Base-by-base conservation (phyloP, 2,329 filamentous ascomycete genomes). In the Lithohypha guttulata region DNA sequence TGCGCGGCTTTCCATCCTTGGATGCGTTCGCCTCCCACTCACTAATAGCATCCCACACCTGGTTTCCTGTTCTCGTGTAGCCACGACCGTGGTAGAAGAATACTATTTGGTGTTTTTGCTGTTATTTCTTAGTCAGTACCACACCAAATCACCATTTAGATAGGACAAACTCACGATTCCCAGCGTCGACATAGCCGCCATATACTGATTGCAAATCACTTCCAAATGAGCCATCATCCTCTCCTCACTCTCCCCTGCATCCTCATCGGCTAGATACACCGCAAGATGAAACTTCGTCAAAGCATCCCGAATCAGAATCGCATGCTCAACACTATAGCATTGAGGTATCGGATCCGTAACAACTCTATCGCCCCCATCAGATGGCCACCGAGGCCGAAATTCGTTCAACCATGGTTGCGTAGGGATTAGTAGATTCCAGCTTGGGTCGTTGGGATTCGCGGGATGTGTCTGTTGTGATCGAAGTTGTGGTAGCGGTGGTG, bases 91-190 rank as follows among this genome's bases (percentile, higher is more conserved):
- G 35, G n/a, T 39, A 39, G 20, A 30, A 39, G 26, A 31, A 39
- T 9, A 23, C 35, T 21, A 39, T 39, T 14, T 39, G 35, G 23
- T 39, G 34, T 7, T 37, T 37, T 29, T 34, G 20, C 31, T 34
- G 14, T 21, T 19, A n/a, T n/a, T n/a, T n/a, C n/a, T n/a, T n/a
- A n/a, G n/a, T n/a, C n/a, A n/a, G n/a, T n/a, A n/a, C n/a, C n/a
- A n/a, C n/a, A n/a, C n/a, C n/a, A n/a, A n/a, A n/a, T n/a, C n/a
- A n/a, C n/a, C n/a, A n/a, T n/a, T n/a, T n/a, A n/a, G n/a, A n/a
- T n/a, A 15, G 22, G 22, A 19, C 15, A 21, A 5, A 34, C 31
- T 21, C 14, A 20, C 34, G 6, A 37, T 19, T 6, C 26, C 26
- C 26, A 39, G 13, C 8, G n/a, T 3, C n/a, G 5, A 9, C 26